Conservation (phyloP, 2,329 filamentous ascomycete species). For the Furcasterigmium furcatum region DNA sequence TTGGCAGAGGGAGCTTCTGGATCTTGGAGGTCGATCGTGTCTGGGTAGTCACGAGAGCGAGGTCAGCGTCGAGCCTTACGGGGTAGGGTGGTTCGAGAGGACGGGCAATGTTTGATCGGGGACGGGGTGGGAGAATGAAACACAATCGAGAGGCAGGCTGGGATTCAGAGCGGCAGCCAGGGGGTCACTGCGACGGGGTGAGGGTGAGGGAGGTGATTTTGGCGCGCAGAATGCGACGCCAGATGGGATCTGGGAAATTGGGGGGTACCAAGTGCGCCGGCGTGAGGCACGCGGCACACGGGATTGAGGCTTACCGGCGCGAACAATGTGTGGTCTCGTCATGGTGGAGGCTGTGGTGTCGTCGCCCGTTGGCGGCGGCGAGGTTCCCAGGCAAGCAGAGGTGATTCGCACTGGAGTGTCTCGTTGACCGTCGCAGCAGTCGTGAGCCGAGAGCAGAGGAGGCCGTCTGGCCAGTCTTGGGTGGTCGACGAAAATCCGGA, state of each 20-base stretch:
- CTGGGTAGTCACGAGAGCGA: conserved; percentile 44
- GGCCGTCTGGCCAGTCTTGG: no score
- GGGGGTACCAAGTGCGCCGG: conserved; percentile 5
- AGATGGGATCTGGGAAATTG: conserved; percentile 1
- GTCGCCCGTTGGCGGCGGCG: no score
- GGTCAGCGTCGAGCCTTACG: neutral
- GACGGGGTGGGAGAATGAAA: neutral
- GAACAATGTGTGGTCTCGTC: conserved; percentile 58
- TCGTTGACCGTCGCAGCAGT: no score
- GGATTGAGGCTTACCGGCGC: conserved; percentile 46
- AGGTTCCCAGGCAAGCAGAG: no score
- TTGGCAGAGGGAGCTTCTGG: conserved; percentile 78
- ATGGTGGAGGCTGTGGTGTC: conserved; percentile 37
- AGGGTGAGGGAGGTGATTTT: conserved; percentile 5
- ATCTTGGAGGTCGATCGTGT: conserved; percentile 93
- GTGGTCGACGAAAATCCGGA: no score
- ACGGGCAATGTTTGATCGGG: neutral
- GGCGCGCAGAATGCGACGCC: neutral
- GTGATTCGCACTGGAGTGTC: no score
- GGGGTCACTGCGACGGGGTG: conserved; percentile 4
- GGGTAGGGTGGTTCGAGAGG: neutral
- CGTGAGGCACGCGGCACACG: conserved; percentile 6
- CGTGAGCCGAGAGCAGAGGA: no score
- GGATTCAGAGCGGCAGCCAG: neutral
- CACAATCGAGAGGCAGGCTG: neutral